Evolutionary conservation across 768 basidiomycete genomes (phyloP), one percentile per base, ranked within the genome.

Genomic region (Hygrophorus pudorinus): DNA sequence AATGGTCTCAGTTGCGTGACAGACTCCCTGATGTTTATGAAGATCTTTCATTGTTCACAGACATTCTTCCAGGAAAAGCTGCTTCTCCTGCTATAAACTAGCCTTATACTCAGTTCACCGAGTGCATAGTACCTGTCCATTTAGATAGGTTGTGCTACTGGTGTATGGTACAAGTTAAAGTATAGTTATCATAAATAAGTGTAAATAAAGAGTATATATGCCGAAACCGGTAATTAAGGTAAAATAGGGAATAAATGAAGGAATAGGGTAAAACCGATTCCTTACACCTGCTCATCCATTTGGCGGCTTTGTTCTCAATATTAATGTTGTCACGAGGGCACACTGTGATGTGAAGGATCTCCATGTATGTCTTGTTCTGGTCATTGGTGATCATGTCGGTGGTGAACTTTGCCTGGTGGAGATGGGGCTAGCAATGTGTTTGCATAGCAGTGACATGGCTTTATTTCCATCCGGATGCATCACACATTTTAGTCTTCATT

Each of bases 401-500:
- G 61, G 59, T 6, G 53, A 57, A 6, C 38, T 61, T 2, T 47
- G 48, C 18, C 41, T 60, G 2, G 34, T 47, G 29, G 57, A 63
- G 41, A 45, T 46, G 18, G 59, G 59, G 12, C 41, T 61, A 10
- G 54, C 54, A n/a, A 27, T 61, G 27, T 31, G 48, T 3, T 13
- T 54, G 0, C n/a, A 42, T 2, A 37, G 42, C 27, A 55, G 57
- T 34, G 57, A 63, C 46, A 36, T 51, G 1, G 17, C 54, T 9
- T 47, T 54, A 10, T 59, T 61, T 47, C 29, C 47, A 16, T 61
- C 59, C 14, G 32, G 29, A 5, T 28, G 48, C 2, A 46, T 55
- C 9, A 56, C 48, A 29, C 58, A 61, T 39, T 58, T 56, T 35
- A 60, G 59, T 36, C 21, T 51, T 12, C 48, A 54, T 21, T 58